A percentile compares a stretch with the other conserved stretches of the same genome.
Conservation (phyloP, 2,329 filamentous ascomycete genomes). For the Tothia fuscella region DNA sequence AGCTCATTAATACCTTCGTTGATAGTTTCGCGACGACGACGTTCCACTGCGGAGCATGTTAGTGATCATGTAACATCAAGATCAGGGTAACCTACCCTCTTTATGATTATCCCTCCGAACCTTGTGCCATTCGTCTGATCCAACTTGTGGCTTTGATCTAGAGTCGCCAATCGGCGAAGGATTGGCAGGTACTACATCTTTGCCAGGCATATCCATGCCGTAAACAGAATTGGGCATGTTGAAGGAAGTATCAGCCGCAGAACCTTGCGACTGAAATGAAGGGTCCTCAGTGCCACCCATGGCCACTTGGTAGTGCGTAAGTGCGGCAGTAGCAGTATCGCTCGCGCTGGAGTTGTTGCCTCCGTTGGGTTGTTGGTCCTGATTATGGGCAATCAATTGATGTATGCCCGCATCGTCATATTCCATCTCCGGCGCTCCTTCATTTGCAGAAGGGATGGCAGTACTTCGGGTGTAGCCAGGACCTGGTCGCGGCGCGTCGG, state of each 20-base stretch:
- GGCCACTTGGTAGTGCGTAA: conserved; percentile 43
- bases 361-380: conserved; percentile 35
- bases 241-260: conserved; percentile 27
- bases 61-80: conserved; percentile 14
- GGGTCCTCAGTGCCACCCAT: no score
- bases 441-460: conserved; percentile 22
- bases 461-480: conserved; percentile 4
- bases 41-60: conserved; percentile 57
- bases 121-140: conserved; percentile 96
- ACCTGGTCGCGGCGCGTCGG: conserved; percentile 3
- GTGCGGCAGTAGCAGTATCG: conserved; percentile 49
- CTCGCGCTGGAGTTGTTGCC: conserved; percentile 34
- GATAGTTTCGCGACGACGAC: conserved; percentile 91
- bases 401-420: conserved; percentile 24
- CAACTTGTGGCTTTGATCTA: conserved; percentile 68
- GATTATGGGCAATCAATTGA: conserved; percentile 19
- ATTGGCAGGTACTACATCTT: conserved; percentile 33
- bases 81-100: conserved; percentile 55
- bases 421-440: conserved; percentile 24
- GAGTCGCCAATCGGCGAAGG: conserved; percentile 13
- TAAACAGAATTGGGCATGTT: conserved; percentile 21
- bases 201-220: conserved; percentile 30
- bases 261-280: conserved; percentile 36
- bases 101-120: conserved; percentile 97
- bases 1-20: conserved; percentile 98